Base-by-base conservation (phyloP, 352 stramenopile species). In the Globisporangium orthogonon region DNA sequence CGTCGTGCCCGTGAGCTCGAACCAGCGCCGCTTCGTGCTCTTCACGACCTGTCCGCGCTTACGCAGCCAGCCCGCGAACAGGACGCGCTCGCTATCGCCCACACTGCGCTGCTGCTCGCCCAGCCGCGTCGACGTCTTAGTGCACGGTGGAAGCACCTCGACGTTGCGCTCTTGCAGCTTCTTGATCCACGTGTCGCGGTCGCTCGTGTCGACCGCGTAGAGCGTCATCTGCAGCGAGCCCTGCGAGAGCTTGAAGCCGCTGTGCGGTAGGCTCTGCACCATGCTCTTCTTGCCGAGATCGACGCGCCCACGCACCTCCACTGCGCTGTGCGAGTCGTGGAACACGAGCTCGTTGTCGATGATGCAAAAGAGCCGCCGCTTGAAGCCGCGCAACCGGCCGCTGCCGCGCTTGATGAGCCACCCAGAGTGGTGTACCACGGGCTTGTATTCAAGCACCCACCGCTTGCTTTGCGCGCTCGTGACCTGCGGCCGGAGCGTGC, bases 361-460 rank as follows among this genome's bases (percentile, higher is more conserved):
- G 61, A 95, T 88, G 67, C 79, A 93, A 48, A 95, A 95, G 30
- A 95, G 60, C 23, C 85, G 81, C 23, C 85, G 81, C 62, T 95
- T 95, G 65, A 93, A 95, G 55, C 85, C 89, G 33, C 80, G 76
- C 40, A 88, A 78, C 0, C 52, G 52, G 23, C 81, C 85, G 46
- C 87, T 73, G 31, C 77, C 85, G 18, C 83, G 81, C 50, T 95
- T 95, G 61, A 95, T 91, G 44, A 95, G 78, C 85, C 85, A 95
- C 10, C 85, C 85, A 30, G 85, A 95, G 58, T 93, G 83, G 1
- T 74, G 67, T 9, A 95, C 81, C 5, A 89, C 70, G 1, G 84
- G 84, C 50, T 93, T 93, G 73, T 93, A 93, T 60, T 91, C 78
- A 13, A 88, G 76, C 50, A 89, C 71, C 74, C 78, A 89, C 31